A percentile compares a stretch with the other conserved stretches of the same genome.
Evolutionary conservation across 2,329 filamentous ascomycete species (phyloP).

Genomic region (Aspergillus aculeatinus): DNA sequence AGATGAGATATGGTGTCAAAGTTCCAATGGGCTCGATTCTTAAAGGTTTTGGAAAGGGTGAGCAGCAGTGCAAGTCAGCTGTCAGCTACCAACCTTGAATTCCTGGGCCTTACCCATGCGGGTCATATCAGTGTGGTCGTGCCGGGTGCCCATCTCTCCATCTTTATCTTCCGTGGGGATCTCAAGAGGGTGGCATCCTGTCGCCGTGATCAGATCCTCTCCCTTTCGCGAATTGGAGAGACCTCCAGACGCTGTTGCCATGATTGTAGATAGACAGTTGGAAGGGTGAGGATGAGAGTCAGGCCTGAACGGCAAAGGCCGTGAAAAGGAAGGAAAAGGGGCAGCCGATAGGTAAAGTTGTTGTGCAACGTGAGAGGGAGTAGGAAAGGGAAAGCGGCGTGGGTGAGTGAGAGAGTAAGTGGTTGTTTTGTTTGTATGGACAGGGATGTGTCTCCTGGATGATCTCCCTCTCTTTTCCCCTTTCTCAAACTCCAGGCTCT

Average conservation of each 20-base stretch:
- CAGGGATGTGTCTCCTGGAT: too few relatives aligned
- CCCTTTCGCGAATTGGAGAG: not conserved
- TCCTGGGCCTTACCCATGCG: constrained; percentile 34
- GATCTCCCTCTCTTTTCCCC: too few relatives aligned
- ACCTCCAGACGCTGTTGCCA: not conserved
- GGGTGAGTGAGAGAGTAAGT: too few relatives aligned
- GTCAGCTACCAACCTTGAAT: constrained; percentile 23
- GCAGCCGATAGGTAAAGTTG: not conserved
- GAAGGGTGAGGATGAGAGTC: not conserved
- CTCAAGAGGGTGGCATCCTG: constrained; percentile 10
- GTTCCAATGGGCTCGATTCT: not conserved
- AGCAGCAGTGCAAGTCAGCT: too few relatives aligned
- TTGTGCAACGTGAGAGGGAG: not conserved
- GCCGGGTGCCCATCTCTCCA: constrained; percentile 12
- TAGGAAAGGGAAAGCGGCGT: not conserved
- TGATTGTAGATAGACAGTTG: not conserved
- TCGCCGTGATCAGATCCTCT: constrained; percentile 1
- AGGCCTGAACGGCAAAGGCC: not conserved
- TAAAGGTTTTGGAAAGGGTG: not conserved
- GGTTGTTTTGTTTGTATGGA: not conserved
- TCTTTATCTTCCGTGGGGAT: not conserved
- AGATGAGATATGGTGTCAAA: not conserved
- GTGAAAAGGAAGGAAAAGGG: not conserved
- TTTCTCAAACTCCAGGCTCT: not conserved
- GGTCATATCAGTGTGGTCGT: constrained; percentile 30